Evolutionary conservation across 2,329 filamentous ascomycete genomes (phyloP).

Genomic region (Talaromyces albobiverticillius): DNA sequence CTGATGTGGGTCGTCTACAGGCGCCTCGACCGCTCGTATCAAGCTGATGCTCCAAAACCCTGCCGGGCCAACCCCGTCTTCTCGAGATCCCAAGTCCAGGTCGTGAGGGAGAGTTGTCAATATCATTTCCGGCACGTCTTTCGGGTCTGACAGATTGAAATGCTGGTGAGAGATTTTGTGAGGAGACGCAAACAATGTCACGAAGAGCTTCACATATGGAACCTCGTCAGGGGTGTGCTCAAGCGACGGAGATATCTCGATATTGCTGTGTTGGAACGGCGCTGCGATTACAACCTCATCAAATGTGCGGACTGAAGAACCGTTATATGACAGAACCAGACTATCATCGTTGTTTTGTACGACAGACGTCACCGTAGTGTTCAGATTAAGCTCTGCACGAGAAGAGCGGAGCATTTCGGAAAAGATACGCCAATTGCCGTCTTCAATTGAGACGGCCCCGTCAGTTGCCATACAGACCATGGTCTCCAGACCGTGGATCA

Average conservation of each 20-base stretch:
- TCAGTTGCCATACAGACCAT: constrained; percentile 91
- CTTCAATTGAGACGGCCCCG: constrained; percentile 72
- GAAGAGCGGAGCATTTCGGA: constrained; percentile 70
- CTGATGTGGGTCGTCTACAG: constrained; percentile 28
- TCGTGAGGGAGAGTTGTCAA: constrained; percentile 73
- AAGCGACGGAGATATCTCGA: constrained; percentile 50
- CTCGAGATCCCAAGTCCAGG: constrained; percentile 35
- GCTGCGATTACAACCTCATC: constrained; percentile 80
- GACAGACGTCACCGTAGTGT: constrained; percentile 66
- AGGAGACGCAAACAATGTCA: constrained; percentile 82
- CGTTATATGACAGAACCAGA: constrained; percentile 43
- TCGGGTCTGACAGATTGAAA: constrained; percentile 62
- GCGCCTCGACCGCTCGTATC: constrained; percentile 63
- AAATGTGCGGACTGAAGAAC: constrained; percentile 46
- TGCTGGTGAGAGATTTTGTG: constrained; percentile 66
- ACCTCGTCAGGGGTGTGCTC: constrained; percentile 65
- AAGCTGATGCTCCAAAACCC: constrained; percentile 86
- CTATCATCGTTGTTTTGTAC: constrained; percentile 36
- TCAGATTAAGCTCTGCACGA: constrained; percentile 59
- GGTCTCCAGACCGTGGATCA: constrained; percentile 83
- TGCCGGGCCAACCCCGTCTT: constrained; percentile 64
- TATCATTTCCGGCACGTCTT: constrained; percentile 66
- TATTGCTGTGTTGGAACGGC: constrained; percentile 76
- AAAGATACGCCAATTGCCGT: constrained; percentile 96
- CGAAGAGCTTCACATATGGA: constrained; percentile 83